Evolutionary conservation across 495 filamentous ascomycete species (phyloP).

Genomic region (Pyrenula massariospora): DNA sequence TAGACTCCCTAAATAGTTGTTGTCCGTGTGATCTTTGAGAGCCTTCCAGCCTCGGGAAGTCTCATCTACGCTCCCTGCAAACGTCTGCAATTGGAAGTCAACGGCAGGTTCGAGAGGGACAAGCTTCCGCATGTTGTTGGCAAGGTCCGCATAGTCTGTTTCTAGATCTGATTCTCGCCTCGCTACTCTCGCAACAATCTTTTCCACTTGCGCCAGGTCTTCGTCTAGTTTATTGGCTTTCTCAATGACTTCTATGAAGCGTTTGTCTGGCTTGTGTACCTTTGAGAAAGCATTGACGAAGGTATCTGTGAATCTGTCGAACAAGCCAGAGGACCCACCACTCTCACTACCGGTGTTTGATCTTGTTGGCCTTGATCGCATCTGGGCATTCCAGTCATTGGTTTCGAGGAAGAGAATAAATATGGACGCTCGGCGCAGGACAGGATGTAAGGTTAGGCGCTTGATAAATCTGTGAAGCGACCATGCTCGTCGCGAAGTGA

Average conservation of each 20-base stretch:
- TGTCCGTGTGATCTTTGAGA: constrained; percentile 86
- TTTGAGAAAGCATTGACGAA: constrained; percentile 97
- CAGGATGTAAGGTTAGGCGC: constrained; percentile 76
- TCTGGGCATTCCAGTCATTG: constrained; percentile 89
- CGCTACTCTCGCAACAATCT: constrained; percentile 80
- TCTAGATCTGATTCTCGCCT: constrained; percentile 84
- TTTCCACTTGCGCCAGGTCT: constrained; percentile 84
- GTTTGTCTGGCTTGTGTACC: constrained; percentile 85
- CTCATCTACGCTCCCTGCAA: constrained; percentile 76
- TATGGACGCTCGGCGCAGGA: constrained; percentile 70
- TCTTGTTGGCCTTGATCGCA: constrained; percentile 62
- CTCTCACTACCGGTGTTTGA: constrained; percentile 39
- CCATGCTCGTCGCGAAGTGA: constrained; percentile 79
- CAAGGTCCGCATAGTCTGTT: constrained; percentile 76
- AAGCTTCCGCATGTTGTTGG: constrained; percentile 87
- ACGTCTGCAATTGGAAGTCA: constrained; percentile 65
- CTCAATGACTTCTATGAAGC: constrained; percentile 89
- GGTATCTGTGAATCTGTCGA: constrained; percentile 90
- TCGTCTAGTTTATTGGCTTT: constrained; percentile 92
- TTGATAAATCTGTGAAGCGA: constrained; percentile 87
- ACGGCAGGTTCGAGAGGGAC: constrained; percentile 83
- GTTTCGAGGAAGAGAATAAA: constrained; percentile 86
- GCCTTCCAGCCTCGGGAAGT: constrained; percentile 60
- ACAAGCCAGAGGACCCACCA: constrained; percentile 50
- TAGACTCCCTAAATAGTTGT: constrained; percentile 83